A percentile compares a stretch with the other conserved stretches of the same genome.
Evolutionary conservation across 345 rosid genomes (phyloP).

Genomic region (Linum trigynum): DNA sequence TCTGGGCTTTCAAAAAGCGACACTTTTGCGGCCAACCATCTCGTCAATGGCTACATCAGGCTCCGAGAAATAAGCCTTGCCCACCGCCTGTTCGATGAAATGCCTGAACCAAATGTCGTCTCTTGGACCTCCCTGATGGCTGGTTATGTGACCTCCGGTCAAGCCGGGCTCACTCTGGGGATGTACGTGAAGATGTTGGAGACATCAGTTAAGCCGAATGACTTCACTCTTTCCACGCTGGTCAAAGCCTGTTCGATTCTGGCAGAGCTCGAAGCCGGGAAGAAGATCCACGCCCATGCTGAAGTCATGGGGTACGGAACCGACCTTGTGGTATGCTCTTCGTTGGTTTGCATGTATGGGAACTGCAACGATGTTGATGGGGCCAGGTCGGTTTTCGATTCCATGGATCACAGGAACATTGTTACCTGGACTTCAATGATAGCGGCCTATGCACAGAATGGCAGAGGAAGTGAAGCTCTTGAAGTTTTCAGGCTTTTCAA

Average conservation of each 20-base stretch:
- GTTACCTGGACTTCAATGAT: slow-evolving; percentile 81
- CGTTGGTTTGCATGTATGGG: slow-evolving; percentile 85
- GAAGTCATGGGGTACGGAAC: slow-evolving; percentile 35
- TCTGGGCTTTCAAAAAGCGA: slow-evolving; percentile 24
- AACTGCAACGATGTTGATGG: slow-evolving; percentile 63
- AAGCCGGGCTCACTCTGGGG: slow-evolving; percentile 29
- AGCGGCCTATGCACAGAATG: slow-evolving; percentile 60
- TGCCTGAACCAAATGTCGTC: slow-evolving; percentile 60
- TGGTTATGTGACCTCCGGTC: slow-evolving; percentile 32
- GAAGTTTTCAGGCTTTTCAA: slow-evolving; percentile 44
- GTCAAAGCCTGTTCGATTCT: slow-evolving; percentile 52
- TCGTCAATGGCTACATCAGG: slow-evolving; percentile 36
- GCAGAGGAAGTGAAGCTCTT: slow-evolving; percentile 56
- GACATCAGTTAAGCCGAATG: slow-evolving; percentile 40
- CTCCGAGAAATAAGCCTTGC: slow-evolving; percentile 25
- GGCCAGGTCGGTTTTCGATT: slow-evolving; percentile 57
- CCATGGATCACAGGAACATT: slow-evolving; percentile 46
- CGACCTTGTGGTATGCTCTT: slow-evolving; percentile 55
- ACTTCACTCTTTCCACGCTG: slow-evolving; percentile 49
- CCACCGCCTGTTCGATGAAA: slow-evolving; percentile 51
- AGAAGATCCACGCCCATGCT: slow-evolving; percentile 44
- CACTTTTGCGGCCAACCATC: slow-evolving; percentile 37
- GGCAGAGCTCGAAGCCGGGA: slow-evolving; percentile 38
- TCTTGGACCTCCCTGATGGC: slow-evolving; percentile 66
- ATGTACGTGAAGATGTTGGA: slow-evolving; percentile 33